phyloP scores from a whole-genome alignment of 352 stramenopile genomes.

The Pythium brassicae region DNA sequence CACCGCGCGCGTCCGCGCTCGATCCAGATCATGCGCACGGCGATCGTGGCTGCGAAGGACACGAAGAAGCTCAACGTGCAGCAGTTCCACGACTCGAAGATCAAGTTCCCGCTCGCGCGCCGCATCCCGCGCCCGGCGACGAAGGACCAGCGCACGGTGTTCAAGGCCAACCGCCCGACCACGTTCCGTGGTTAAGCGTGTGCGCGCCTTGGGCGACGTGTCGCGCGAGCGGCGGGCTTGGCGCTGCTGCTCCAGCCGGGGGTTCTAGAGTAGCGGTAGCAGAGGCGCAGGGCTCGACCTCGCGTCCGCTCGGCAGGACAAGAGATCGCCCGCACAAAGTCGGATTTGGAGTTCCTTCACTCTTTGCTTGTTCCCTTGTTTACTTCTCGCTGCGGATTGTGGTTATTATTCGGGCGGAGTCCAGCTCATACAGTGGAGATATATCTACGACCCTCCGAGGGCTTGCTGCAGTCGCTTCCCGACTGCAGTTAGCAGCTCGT shows the following conservation, averaged over 20 bases:
- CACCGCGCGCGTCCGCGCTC: slow-evolving; percentile 96
- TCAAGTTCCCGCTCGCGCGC: slow-evolving; percentile 99
- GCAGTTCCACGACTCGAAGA: slow-evolving; percentile 96
- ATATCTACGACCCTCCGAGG: too few relatives aligned
- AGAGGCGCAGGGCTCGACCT: background rate
- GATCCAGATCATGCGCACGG: slow-evolving; percentile 99
- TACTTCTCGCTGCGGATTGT: background rate
- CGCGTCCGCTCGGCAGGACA: background rate
- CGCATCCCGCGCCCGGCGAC: slow-evolving; percentile 89
- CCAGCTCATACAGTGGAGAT: too few relatives aligned
- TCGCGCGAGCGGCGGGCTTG: background rate
- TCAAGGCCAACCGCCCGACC: slow-evolving; percentile 95
- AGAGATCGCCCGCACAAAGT: slow-evolving; percentile 6
- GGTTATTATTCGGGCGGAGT: too few relatives aligned
- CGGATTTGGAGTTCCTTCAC: slow-evolving; percentile 9
- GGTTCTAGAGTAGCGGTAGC: background rate
- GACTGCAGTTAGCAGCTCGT: slow-evolving; percentile 3
- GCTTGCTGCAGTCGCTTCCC: background rate
- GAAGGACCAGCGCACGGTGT: slow-evolving; percentile 96
- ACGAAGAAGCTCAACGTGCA: slow-evolving; percentile 95
- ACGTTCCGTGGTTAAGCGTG: slow-evolving; percentile 97
- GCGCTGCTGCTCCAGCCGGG: background rate
- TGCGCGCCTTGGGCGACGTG: background rate
- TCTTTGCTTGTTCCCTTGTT: background rate
- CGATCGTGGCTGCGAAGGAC: slow-evolving; percentile 94